Base-by-base conservation (phyloP, 495 filamentous ascomycete genomes). In the Penicillium lagena region DNA sequence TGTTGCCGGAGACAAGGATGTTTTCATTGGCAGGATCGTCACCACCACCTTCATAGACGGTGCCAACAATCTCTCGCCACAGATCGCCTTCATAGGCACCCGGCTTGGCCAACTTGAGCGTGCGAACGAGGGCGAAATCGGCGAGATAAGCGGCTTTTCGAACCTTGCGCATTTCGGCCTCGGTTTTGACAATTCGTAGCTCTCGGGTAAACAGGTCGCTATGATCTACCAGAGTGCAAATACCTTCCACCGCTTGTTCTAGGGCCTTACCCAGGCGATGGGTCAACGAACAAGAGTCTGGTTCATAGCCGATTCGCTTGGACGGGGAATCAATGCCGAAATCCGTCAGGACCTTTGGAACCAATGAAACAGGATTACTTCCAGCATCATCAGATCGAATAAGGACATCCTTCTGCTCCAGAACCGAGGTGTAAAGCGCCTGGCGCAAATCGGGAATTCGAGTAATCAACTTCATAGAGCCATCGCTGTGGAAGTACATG, bases 1-100 rank as follows among this genome's bases (percentile, higher is more conserved):
- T 55, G 41, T 58, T 58, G 9, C 55, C 55, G 1, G 52, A 58
- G 10, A 58, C 52, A 13, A 58, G 45, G 22, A 58, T 58, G 35
- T 58, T 58, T 29, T 58, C 52, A 30, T 58, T 58, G 10, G 55
- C 52, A 13, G 55, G 55, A 42, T 58, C 52, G 34, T 58, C 52
- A 27, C 52, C 52, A n/a, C 55, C 52, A 12, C 52, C 52, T 22
- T 58, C 52, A 22, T 58, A 58, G 22, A 58, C 55, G 1, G 52
- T 52, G 0, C 52, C 52, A 2, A 43, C 39, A 36, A 58, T 52
- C 40, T 58, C 55, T 4, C 51, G 45, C 55, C 52, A 58, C 7
- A 58, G 34, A 11, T 58, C 51, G 6, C 55, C 55, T 40, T 58
- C 52, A 29, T 58, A 58, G 4, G 55, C 55, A 3, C 55, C 52